Percentiles rank a stretch among this genome's conserved stretches.
Conservation (phyloP, 1,284 basidiomycete genomes). For the Moniliophthora roreri region DNA sequence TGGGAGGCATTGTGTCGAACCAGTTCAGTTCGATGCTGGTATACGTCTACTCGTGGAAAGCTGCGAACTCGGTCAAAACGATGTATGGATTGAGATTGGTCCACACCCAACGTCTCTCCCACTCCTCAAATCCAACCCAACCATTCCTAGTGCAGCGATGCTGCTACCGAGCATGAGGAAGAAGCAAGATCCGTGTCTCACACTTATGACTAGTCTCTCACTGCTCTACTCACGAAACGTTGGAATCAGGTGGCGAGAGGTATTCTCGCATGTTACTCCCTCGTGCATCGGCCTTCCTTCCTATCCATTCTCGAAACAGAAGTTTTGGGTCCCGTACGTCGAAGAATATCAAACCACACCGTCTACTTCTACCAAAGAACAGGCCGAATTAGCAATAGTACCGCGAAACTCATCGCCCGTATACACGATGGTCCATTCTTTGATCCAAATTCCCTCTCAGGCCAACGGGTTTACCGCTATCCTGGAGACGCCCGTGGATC, state of each 20-base stretch:
- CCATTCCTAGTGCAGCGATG: slow-evolving; percentile 29
- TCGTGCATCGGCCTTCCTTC: slow-evolving; percentile 51
- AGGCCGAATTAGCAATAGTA: neutral
- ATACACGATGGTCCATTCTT: no score
- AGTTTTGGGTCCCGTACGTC: slow-evolving; percentile 55
- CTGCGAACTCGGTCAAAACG: slow-evolving; percentile 28
- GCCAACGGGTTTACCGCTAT: no score
- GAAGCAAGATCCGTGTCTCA: slow-evolving; percentile 40
- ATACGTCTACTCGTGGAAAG: slow-evolving; percentile 37
- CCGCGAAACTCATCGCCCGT: neutral
- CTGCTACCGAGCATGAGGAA: slow-evolving; percentile 51
- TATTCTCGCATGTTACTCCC: slow-evolving; percentile 45
- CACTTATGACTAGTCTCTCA: slow-evolving; percentile 44
- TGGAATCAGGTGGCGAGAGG: slow-evolving; percentile 50
- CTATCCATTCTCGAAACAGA: slow-evolving; percentile 57
- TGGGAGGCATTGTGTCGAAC: slow-evolving; percentile 53
- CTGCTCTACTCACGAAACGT: slow-evolving; percentile 45
- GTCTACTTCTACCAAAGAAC: neutral
- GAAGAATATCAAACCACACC: neutral
- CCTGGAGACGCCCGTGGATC: no score
- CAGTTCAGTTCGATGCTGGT: slow-evolving; percentile 57
- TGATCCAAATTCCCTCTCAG: no score
- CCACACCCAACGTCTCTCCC: slow-evolving; percentile 58
- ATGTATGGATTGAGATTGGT: slow-evolving; percentile 66
- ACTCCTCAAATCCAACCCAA: slow-evolving; percentile 45